phyloP scores from a whole-genome alignment of 202 grass and related monocot species.

The Schoenoplectus tabernaemontani region DNA sequence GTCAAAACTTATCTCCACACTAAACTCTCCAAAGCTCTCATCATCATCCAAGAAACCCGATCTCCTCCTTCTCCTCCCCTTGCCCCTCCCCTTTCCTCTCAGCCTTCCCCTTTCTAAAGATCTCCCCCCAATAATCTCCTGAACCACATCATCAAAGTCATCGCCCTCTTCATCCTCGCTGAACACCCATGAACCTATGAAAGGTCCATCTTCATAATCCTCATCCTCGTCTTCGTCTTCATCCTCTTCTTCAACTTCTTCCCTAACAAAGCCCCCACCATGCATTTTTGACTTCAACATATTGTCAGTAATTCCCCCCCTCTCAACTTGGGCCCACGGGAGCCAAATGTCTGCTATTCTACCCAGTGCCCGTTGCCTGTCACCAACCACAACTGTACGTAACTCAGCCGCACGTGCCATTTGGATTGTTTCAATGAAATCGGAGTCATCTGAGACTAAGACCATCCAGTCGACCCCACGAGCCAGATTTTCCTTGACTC shows the following conservation, averaged over 20 bases:
- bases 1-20: conserved; percentile 6
- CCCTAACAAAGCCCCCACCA: conserved; percentile 5
- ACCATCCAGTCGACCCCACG: conserved; percentile 73
- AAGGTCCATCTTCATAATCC: conserved; percentile 22
- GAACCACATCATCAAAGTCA: conserved; percentile 13
- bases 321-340: conserved; percentile 67
- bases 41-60: neutral
- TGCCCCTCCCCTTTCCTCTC: neutral
- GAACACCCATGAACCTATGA: conserved; percentile 25
- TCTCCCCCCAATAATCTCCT: conserved; percentile 5
- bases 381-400: conserved; percentile 70
- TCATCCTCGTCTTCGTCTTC: neutral
- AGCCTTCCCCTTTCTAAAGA: neutral
- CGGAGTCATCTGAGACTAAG: conserved; percentile 77
- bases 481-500: conserved; percentile 60
- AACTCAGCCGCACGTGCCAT: conserved; percentile 61
- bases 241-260: conserved; percentile 18
- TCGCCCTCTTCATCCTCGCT: conserved; percentile 39
- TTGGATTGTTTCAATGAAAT: conserved; percentile 62
- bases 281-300: conserved; percentile 34
- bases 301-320: conserved; percentile 61
- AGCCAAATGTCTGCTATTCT: conserved; percentile 71
- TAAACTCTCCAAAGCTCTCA: conserved; percentile 16
- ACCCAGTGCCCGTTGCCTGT: conserved; percentile 43
- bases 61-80: neutral